A percentile compares a stretch with the other conserved stretches of the same genome.
These are phyloP conservation scores for Pleurotus djamor DNA, from an alignment of 768 basidiomycete genomes.

Conservation along the genomic window DNA sequence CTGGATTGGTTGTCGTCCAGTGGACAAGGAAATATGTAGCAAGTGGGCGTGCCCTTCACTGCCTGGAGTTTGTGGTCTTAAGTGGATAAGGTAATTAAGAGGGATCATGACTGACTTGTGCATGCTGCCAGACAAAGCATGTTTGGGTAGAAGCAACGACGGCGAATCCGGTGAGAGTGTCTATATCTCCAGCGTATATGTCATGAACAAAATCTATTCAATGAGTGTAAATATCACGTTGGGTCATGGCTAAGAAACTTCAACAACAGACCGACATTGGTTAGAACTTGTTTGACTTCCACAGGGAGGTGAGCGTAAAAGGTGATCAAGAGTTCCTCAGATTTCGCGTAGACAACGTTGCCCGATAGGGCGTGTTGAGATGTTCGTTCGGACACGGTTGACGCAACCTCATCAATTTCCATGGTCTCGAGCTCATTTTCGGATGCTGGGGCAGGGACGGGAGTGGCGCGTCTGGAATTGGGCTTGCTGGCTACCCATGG, in stretches of 20 bases:
- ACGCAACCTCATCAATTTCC: constrained; percentile 63
- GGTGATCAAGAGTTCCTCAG: constrained; percentile 63
- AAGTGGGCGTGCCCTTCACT: constrained; percentile 71
- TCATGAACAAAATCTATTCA: constrained; percentile 25
- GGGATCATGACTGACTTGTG: constrained; percentile 41
- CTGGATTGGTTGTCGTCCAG: constrained; percentile 32
- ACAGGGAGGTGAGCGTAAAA: constrained; percentile 71
- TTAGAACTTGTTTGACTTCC: constrained; percentile 72
- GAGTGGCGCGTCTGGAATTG: constrained; percentile 42
- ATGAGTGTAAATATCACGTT: not conserved
- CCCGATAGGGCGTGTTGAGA: constrained; percentile 24
- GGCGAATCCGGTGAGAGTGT: constrained; percentile 70
- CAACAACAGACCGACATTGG: constrained; percentile 50
- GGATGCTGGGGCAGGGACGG: constrained; percentile 22
- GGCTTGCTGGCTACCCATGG: constrained; percentile 16
- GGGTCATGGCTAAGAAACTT: not conserved
- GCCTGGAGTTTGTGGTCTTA: constrained; percentile 29
- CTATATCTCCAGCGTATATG: constrained; percentile 68
- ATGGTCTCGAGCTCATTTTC: constrained; percentile 51
- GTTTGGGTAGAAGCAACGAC: constrained; percentile 69
- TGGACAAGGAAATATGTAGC: constrained; percentile 81
- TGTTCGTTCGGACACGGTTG: constrained; percentile 32
- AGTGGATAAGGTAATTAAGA: not conserved
- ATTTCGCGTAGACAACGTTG: constrained; percentile 65
- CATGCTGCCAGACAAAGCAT: constrained; percentile 85